Evolutionary conservation across 345 rosid species (phyloP), one percentile per base, ranked within the genome.

Genomic region (Gossypium australe): DNA sequence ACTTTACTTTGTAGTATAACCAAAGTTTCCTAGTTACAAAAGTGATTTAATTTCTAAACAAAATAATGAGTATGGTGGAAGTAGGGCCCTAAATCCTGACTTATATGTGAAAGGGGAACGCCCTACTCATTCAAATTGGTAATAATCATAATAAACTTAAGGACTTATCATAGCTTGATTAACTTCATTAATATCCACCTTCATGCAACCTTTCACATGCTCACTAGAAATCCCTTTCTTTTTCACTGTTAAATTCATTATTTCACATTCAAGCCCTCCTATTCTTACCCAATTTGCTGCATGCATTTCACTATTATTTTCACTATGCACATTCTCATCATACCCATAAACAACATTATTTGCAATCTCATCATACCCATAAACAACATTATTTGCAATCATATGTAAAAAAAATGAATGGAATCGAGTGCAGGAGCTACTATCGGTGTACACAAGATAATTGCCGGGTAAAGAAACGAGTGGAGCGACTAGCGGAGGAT

Each of bases 401-500:
- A 5, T 12, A 11, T 14, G 43, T 17, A 13, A 27, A 27, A 12
- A 25, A 61, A 3, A 44, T 60, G 56, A 7, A 67, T 55, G 7
- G 25, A 56, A 56, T 11, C 18, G 60, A 17, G 24, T 77, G 81
- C 87, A 95, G 99, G 91, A 95, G 99, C 86, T 95, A 95, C 75
- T 95, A 95, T 63, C 88, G 98, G 13, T 95, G 99, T 65, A 95
- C 99, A 12, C 91, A 95, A 79, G 98, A 93, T 61, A 93, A 85
- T 45, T 95, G 99, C 78, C 81, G 90, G 7, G 99, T 95, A 51
- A 95, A 95, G 92, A 95, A 95, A 81, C 79, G 98, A 44, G 99
- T 95, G 67, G 99, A 95, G 82, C 86, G 99, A 87, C 81, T 95
- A 81, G 98, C 98, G 0, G 99, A 95, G 76, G 99, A 95, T 78